A percentile compares a stretch with the other conserved stretches of the same genome.
Evolutionary conservation across 805 yeast genomes (phyloP).

Genomic region (Wickerhamomyces sydowiorum): DNA sequence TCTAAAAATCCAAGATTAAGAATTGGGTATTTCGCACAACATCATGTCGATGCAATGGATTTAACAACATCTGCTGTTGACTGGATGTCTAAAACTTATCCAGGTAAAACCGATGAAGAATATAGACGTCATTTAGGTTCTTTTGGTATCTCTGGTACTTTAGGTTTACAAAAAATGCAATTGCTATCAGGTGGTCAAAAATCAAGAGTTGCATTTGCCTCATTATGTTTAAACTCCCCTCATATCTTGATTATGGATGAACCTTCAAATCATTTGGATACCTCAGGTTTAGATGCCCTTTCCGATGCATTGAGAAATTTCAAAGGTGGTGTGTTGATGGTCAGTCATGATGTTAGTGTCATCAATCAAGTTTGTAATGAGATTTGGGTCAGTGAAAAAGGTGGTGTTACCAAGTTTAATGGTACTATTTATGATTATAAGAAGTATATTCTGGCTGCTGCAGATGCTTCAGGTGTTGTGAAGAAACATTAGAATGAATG

Average conservation of each 20-base stretch:
- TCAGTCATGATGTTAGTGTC: conserved; percentile 92
- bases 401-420: conserved; percentile 66
- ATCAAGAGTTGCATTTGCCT: conserved; percentile 97
- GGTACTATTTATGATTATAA: conserved; percentile 89
- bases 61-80: conserved; percentile 77
- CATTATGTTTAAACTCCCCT: conserved; percentile 83
- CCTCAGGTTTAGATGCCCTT: conserved; percentile 94
- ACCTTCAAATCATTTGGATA: conserved; percentile 98
- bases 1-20: conserved; percentile 80
- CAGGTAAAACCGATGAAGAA: conserved; percentile 94
- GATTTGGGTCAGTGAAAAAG: conserved; percentile 92
- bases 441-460: conserved; percentile 73
- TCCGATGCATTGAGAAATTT: conserved; percentile 83
- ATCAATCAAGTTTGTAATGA: conserved; percentile 87
- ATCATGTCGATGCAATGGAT: conserved; percentile 98
- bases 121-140: conserved; percentile 95
- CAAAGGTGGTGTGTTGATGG: conserved; percentile 96
- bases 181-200: conserved; percentile 96
- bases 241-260: conserved; percentile 92
- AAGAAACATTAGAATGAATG: conserved; percentile 51
- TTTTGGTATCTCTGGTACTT: conserved; percentile 92
- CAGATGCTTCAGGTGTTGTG: conserved; percentile 88
- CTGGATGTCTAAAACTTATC: conserved; percentile 87
- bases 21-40: conserved; percentile 97
- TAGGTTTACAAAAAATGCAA: conserved; percentile 88